phyloP scores from a whole-genome alignment of 208 protist species.

The Novymonas esmeraldas region DNA sequence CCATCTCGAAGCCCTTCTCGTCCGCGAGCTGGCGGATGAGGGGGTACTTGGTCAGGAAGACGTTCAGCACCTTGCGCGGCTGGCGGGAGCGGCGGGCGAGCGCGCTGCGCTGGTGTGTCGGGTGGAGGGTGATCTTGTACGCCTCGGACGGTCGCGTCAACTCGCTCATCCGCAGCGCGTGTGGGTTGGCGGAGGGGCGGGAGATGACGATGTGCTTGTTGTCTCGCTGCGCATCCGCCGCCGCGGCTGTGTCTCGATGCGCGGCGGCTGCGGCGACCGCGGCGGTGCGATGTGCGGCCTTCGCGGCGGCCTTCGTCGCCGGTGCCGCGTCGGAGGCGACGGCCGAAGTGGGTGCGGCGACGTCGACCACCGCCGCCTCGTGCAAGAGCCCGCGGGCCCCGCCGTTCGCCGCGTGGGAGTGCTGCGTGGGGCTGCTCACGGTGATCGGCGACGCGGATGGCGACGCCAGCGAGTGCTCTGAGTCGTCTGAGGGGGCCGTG shows the following conservation, averaged over 20 bases:
- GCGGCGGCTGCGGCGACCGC: neutral
- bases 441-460: neutral
- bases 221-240: slow-evolving; percentile 9
- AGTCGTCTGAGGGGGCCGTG: neutral
- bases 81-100: slow-evolving; percentile 40
- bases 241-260: slow-evolving; percentile 7
- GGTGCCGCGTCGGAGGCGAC: no score
- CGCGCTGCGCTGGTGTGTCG: slow-evolving; percentile 22
- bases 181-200: slow-evolving; percentile 21
- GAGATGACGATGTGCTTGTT: slow-evolving; percentile 26
- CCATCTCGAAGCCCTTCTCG: slow-evolving; percentile 70
- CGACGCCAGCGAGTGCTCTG: neutral
- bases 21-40: slow-evolving; percentile 77
- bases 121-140: slow-evolving; percentile 45
- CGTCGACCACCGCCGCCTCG: neutral
- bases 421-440: neutral
- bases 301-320: neutral
- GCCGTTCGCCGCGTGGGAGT: neutral
- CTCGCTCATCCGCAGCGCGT: slow-evolving; percentile 37
- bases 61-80: slow-evolving; percentile 66
- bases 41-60: slow-evolving; percentile 83
- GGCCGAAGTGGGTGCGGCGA: neutral
- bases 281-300: neutral
- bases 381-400: neutral
- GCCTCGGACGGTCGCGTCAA: slow-evolving; percentile 41